phyloP scores from a whole-genome alignment of 352 stramenopile species.

The Globisporangium apiculatum region DNA sequence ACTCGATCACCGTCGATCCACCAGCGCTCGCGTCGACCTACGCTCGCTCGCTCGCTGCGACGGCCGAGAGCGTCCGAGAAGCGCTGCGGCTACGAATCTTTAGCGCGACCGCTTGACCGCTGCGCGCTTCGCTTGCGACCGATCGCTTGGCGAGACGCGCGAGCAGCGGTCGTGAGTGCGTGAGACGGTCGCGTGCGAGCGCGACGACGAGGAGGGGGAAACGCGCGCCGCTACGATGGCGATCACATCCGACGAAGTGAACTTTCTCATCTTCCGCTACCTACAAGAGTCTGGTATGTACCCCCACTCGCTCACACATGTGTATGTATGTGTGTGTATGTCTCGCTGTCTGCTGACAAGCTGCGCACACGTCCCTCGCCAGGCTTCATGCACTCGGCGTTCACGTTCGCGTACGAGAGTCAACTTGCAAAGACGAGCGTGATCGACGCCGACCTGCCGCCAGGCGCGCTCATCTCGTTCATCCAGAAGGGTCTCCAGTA shows the following conservation, averaged over 20 bases:
- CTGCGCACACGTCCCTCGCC: neutral
- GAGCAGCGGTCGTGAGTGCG: neutral
- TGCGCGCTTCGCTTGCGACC: neutral
- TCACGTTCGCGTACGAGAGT: constrained; percentile 98
- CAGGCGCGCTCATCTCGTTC: constrained; percentile 96
- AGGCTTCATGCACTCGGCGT: constrained; percentile 96
- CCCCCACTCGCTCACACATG: neutral
- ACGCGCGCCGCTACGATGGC: constrained; percentile 38
- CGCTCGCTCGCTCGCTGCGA: neutral
- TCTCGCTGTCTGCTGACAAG: no score
- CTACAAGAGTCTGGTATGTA: constrained; percentile 92
- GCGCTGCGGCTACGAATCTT: neutral
- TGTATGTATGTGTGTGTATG: neutral
- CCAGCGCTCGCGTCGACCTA: neutral
- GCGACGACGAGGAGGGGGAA: neutral
- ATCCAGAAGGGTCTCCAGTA: constrained; percentile 98
- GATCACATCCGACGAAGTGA: constrained; percentile 95
- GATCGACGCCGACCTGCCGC: constrained; percentile 91
- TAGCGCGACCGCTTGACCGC: neutral
- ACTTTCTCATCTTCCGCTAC: constrained; percentile 98
- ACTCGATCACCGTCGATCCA: neutral
- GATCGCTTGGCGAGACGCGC: neutral
- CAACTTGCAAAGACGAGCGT: constrained; percentile 92
- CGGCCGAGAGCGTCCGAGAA: neutral
- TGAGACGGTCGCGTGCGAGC: neutral